A percentile compares a stretch with the other conserved stretches of the same genome.
Conservation (phyloP, 2,329 filamentous ascomycete genomes). For the Pseudocercospora fijiensis region DNA sequence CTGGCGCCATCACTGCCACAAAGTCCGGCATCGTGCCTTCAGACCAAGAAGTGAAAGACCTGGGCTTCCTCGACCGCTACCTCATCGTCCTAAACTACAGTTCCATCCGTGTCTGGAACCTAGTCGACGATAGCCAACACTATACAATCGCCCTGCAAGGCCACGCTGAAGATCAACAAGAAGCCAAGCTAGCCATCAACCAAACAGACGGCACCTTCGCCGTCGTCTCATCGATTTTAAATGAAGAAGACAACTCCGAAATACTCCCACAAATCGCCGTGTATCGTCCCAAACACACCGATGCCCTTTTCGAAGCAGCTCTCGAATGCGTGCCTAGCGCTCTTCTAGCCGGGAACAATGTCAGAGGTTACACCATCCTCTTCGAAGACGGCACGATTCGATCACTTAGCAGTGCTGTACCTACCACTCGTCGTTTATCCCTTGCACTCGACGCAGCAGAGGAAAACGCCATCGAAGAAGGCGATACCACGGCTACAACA, state of each 20-base stretch:
- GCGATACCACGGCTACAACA: background rate
- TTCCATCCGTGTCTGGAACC: conserved; percentile 75
- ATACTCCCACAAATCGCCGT: conserved; percentile 49
- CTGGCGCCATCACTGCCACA: conserved; percentile 64
- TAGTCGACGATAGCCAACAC: conserved; percentile 72
- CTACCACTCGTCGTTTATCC: conserved; percentile 13
- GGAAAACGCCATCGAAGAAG: background rate
- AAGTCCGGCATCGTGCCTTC: conserved; percentile 55
- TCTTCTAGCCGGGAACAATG: conserved; percentile 62
- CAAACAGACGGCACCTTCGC: conserved; percentile 50
- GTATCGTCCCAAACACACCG: conserved; percentile 61
- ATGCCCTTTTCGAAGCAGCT: conserved; percentile 51
- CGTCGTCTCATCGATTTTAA: conserved; percentile 20
- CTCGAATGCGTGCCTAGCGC: conserved; percentile 57
- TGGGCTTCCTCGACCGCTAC: conserved; percentile 70
- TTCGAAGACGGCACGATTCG: conserved; percentile 75
- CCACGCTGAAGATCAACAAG: conserved; percentile 29
- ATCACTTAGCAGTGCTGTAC: conserved; percentile 34
- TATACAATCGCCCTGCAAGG: conserved; percentile 62
- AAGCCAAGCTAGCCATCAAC: conserved; percentile 64
- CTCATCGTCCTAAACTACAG: conserved; percentile 73
- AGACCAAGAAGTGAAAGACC: conserved; percentile 52
- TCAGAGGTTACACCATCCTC: conserved; percentile 71
- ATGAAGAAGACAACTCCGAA: conserved; percentile 11
- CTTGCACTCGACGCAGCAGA: background rate